These are phyloP conservation scores for Pythium brachiatum DNA, from an alignment of 352 stramenopile species.

Conservation along the genomic window DNA sequence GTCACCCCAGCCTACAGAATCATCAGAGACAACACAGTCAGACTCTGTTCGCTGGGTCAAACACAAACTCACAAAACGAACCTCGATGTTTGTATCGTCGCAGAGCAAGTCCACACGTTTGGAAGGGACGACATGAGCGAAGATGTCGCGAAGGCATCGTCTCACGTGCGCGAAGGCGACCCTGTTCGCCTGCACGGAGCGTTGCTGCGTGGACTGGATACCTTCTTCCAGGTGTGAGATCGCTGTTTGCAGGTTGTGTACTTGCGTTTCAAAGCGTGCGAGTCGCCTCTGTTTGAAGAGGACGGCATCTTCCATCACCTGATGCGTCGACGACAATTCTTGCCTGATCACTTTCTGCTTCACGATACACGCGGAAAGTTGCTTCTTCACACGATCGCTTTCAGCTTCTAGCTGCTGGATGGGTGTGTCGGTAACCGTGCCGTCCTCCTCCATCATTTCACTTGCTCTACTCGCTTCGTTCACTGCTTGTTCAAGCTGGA, in stretches of 20 bases:
- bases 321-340: background rate
- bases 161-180: conserved; percentile 23
- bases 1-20: conserved; percentile 15
- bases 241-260: conserved; percentile 14
- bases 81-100: conserved; percentile 23
- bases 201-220: conserved; percentile 25
- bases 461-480: background rate
- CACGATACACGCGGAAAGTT: conserved; percentile 1
- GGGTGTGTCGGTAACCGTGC: background rate
- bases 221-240: conserved; percentile 27
- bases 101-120: conserved; percentile 21
- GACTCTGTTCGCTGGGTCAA: background rate
- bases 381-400: background rate
- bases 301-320: conserved; percentile 13
- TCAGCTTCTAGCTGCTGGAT: background rate
- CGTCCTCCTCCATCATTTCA: background rate
- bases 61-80: background rate
- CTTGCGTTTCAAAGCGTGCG: conserved; percentile 14
- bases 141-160: conserved; percentile 26
- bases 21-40: background rate
- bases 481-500: background rate
- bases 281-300: conserved; percentile 25
- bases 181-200: conserved; percentile 26
- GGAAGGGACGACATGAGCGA: conserved; percentile 24
- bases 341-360: conserved; percentile 17